Evolutionary conservation across 2,329 filamentous ascomycete genomes (phyloP).

Genomic region (Intubia oerlemansii): DNA sequence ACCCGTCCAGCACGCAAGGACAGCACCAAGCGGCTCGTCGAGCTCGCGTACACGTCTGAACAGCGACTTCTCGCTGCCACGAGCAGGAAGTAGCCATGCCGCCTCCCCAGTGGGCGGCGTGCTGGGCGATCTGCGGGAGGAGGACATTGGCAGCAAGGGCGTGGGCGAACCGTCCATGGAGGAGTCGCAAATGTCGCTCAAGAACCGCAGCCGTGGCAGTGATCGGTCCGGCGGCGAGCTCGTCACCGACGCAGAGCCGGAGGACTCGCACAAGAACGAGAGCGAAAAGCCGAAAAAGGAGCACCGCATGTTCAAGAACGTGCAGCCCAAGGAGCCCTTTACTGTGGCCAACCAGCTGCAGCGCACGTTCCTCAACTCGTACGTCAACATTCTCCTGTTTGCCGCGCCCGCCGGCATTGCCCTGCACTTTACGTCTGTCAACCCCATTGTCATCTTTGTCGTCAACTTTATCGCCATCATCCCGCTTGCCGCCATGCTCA

Average conservation of each 20-base stretch:
- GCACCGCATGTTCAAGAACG: constrained; percentile 20
- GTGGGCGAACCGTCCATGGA: too few relatives aligned
- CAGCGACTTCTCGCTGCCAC: too few relatives aligned
- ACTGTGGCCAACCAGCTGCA: constrained; percentile 45
- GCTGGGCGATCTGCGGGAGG: too few relatives aligned
- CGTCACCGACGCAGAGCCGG: constrained; percentile 5
- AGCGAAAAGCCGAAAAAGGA: constrained; percentile 18
- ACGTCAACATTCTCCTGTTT: constrained; percentile 67
- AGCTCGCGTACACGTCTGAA: too few relatives aligned
- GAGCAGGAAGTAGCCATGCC: too few relatives aligned
- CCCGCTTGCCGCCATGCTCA: constrained; percentile 63
- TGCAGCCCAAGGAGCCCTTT: constrained; percentile 31
- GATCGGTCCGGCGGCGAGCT: constrained; percentile 1
- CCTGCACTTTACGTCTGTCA: constrained; percentile 31
- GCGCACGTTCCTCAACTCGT: constrained; percentile 59
- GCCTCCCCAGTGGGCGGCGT: too few relatives aligned
- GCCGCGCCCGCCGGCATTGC: constrained; percentile 64
- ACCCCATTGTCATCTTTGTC: constrained; percentile 49
- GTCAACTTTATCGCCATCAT: constrained; percentile 90
- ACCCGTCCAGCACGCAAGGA: too few relatives aligned
- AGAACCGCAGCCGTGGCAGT: constrained; percentile 11
- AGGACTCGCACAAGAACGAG: constrained; percentile 12
- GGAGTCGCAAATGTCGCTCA: too few relatives aligned
- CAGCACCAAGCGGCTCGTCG: too few relatives aligned
- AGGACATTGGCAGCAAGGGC: too few relatives aligned